phyloP scores from a whole-genome alignment of 345 rosid genomes.

The Linum trigynum region DNA sequence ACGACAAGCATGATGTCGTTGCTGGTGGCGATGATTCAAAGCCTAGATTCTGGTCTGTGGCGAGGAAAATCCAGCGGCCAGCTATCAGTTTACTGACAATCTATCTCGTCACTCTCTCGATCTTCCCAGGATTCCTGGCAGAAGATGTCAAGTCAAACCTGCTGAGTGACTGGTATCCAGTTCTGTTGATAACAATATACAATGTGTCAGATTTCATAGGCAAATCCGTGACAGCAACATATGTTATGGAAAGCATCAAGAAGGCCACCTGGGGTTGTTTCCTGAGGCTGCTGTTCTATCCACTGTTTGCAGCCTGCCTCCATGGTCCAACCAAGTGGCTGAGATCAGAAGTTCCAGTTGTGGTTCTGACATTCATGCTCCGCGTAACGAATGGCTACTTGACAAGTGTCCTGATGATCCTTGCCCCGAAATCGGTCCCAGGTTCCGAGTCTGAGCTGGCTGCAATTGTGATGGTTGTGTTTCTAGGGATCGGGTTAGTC shows the following conservation, averaged over 20 bases:
- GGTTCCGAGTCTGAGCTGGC: slow-evolving; percentile 67
- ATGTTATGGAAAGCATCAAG: slow-evolving; percentile 40
- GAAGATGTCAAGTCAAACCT: slow-evolving; percentile 48
- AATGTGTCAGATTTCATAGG: slow-evolving; percentile 68
- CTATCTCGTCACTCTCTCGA: slow-evolving; percentile 65
- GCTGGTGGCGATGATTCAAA: slow-evolving; percentile 15
- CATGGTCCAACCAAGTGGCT: slow-evolving; percentile 70
- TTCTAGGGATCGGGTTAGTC: slow-evolving; percentile 68
- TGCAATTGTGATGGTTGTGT: slow-evolving; percentile 64
- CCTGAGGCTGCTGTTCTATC: slow-evolving; percentile 60
- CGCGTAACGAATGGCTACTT: slow-evolving; percentile 79
- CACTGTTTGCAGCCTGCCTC: slow-evolving; percentile 58
- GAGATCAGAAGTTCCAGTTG: slow-evolving; percentile 58
- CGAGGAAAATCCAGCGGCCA: slow-evolving; percentile 48
- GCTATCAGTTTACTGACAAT: slow-evolving; percentile 50
- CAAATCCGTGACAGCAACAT: slow-evolving; percentile 61
- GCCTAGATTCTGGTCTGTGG: slow-evolving; percentile 37
- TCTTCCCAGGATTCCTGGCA: slow-evolving; percentile 77
- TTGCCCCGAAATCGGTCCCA: slow-evolving; percentile 58
- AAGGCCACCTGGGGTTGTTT: slow-evolving; percentile 60
- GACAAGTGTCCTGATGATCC: slow-evolving; percentile 81
- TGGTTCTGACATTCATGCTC: slow-evolving; percentile 54
- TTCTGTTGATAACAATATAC: slow-evolving; percentile 63
- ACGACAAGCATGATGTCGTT: slow-evolving; percentile 9
- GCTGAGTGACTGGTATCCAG: slow-evolving; percentile 73